Percentiles rank a stretch among this genome's conserved stretches.
Evolutionary conservation across 2,329 filamentous ascomycete genomes (phyloP).

Genomic region (Exophiala dermatitidis): DNA sequence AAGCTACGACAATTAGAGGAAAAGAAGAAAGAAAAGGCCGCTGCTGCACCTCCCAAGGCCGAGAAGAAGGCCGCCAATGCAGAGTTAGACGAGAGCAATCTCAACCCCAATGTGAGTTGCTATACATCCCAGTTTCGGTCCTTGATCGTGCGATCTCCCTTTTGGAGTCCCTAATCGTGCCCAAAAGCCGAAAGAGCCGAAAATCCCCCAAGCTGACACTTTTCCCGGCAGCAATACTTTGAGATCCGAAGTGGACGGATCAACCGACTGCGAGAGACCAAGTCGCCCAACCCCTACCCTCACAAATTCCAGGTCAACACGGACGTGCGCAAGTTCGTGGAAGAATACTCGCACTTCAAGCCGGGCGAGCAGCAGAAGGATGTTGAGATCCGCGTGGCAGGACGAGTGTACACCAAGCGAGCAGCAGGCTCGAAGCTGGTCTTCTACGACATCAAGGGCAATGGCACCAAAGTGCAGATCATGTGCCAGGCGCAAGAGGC

Average conservation of each 20-base stretch:
- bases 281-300: slow-evolving; percentile 77
- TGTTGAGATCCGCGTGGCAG: slow-evolving; percentile 68
- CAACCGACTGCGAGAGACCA: slow-evolving; percentile 65
- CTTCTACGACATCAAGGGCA: slow-evolving; percentile 79
- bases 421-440: slow-evolving; percentile 73
- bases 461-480: slow-evolving; percentile 75
- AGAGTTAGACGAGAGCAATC: slow-evolving; percentile 61
- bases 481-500: slow-evolving; percentile 83
- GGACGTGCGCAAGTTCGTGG: slow-evolving; percentile 70
- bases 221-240: slow-evolving; percentile 67
- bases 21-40: slow-evolving; percentile 76
- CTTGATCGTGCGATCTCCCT: too few species aligned
- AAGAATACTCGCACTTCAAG: slow-evolving; percentile 69
- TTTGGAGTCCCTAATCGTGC: too few species aligned
- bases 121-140: background rate
- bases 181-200: too few species aligned
- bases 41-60: slow-evolving; percentile 52
- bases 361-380: slow-evolving; percentile 78
- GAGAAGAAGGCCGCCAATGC: slow-evolving; percentile 49
- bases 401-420: slow-evolving; percentile 84
- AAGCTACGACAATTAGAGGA: slow-evolving; percentile 84
- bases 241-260: slow-evolving; percentile 84
- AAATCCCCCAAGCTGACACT: background rate
- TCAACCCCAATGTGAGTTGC: slow-evolving; percentile 61
- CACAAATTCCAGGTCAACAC: slow-evolving; percentile 89